phyloP scores from a whole-genome alignment of 1,284 basidiomycete species.

The Apiotrichum sp. region DNA sequence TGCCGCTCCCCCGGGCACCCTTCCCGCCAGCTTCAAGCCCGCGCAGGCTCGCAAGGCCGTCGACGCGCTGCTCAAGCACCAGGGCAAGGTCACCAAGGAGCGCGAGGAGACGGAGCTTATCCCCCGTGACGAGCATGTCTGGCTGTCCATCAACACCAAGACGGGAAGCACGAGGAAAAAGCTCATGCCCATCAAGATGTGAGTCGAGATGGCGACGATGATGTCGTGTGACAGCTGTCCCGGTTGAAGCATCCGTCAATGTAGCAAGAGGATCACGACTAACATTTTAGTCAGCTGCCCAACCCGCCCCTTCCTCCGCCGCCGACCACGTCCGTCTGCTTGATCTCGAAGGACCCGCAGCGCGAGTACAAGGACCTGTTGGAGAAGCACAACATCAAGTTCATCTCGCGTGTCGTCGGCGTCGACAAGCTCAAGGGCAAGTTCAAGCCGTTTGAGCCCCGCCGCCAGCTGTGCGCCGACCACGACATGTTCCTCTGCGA shows the following conservation, averaged over 20 bases:
- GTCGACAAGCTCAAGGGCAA: constrained; percentile 83
- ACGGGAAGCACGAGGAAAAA: constrained; percentile 66
- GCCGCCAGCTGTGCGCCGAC: constrained; percentile 75
- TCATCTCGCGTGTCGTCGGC: constrained; percentile 88
- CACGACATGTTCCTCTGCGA: constrained; percentile 91
- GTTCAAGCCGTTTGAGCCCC: constrained; percentile 86
- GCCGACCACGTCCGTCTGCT: constrained; percentile 73
- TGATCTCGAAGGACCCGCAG: constrained; percentile 94
- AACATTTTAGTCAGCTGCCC: constrained; percentile 58
- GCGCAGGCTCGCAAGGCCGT: constrained; percentile 71
- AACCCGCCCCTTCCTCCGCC: constrained; percentile 66
- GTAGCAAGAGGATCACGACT: no score
- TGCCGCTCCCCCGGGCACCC: constrained; percentile 16
- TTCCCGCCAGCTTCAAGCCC: constrained; percentile 51
- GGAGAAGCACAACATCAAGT: constrained; percentile 66
- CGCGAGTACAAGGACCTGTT: constrained; percentile 91
- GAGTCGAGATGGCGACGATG: constrained; percentile 38
- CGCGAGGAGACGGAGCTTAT: constrained; percentile 71
- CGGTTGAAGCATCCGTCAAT: no score
- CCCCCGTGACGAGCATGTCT: constrained; percentile 72
- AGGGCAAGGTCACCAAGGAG: constrained; percentile 58
- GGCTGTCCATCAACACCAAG: constrained; percentile 79
- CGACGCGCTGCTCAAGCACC: constrained; percentile 65
- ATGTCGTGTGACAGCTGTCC: no score
- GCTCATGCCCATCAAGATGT: constrained; percentile 80